Evolutionary conservation across 179 eudicot genomes (phyloP).

Genomic region (Vitellaria paradoxa): DNA sequence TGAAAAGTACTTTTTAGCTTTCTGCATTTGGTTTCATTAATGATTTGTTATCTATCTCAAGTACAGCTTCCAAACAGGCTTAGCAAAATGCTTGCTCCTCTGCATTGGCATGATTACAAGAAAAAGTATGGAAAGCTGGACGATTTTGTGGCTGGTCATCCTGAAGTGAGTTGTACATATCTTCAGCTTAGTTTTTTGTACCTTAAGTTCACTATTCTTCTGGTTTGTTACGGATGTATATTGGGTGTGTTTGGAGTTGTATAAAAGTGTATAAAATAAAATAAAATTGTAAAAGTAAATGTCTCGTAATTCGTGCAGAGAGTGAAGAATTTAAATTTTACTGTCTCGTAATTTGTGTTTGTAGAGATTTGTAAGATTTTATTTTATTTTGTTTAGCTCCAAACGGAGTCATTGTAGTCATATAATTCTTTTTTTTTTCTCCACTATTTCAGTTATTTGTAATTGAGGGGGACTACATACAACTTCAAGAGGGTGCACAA

Average conservation of each 20-base stretch:
- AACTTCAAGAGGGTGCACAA: conserved; percentile 91
- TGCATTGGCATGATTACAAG: conserved; percentile 97
- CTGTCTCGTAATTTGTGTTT: no score
- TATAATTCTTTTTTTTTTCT: conserved; percentile 7
- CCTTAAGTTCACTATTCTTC: background rate
- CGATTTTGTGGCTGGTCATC: conserved; percentile 87
- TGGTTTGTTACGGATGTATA: background rate
- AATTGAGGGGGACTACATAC: conserved; percentile 87
- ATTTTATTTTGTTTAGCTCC: no score
- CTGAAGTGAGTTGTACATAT: conserved; percentile 58
- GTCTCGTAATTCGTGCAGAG: no score
- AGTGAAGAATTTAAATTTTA: no score
- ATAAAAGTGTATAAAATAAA: no score
- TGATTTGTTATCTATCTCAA: conserved; percentile 5
- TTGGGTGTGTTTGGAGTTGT: no score
- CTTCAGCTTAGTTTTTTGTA: background rate
- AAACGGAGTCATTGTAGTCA: no score
- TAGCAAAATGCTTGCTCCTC: conserved; percentile 96
- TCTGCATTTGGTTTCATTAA: background rate
- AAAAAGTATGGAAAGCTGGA: conserved; percentile 93
- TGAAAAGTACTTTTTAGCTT: background rate
- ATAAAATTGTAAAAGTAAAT: no score
- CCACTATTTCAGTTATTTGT: conserved; percentile 69
- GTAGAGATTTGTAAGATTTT: no score
- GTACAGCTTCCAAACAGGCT: conserved; percentile 94